phyloP scores from a whole-genome alignment of 225 moss, liverwort and hornwort species.

The Sphagnum contortum region DNA sequence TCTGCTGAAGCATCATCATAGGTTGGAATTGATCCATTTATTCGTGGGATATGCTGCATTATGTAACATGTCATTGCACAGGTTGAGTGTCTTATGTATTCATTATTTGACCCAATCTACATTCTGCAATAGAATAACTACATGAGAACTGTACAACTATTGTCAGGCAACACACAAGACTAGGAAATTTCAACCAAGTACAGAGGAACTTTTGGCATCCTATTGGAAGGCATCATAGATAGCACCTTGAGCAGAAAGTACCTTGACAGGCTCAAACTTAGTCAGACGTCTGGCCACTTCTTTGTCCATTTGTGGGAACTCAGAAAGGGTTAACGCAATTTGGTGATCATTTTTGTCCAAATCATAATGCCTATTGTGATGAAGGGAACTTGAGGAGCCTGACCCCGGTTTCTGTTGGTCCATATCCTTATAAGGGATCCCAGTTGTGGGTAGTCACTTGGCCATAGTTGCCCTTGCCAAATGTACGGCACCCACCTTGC shows the following conservation, averaged over 20 bases:
- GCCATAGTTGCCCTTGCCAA: conserved; percentile 19
- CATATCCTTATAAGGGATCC: conserved; percentile 14
- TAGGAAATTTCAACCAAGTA: too few relatives aligned
- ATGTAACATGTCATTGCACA: too few relatives aligned
- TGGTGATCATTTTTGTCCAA: conserved; percentile 68
- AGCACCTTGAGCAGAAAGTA: conserved; percentile 1
- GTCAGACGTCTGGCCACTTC: conserved; percentile 90
- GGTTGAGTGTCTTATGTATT: too few relatives aligned
- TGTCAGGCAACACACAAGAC: neutral
- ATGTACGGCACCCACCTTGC: conserved; percentile 4
- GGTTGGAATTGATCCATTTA: conserved; percentile 72
- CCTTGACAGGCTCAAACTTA: conserved; percentile 83
- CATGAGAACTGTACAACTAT: conserved; percentile 6
- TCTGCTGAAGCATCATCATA: conserved; percentile 71
- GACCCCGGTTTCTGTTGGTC: conserved; percentile 19
- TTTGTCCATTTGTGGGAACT: conserved; percentile 60
- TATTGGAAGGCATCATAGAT: too few relatives aligned
- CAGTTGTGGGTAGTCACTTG: conserved; percentile 32
- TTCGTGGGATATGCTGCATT: conserved; percentile 73
- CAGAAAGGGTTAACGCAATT: conserved; percentile 67
- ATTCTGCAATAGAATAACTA: too few relatives aligned
- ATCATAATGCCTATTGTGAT: conserved; percentile 19
- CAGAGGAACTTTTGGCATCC: too few relatives aligned
- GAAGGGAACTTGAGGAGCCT: conserved; percentile 25
- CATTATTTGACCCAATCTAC: too few relatives aligned